A percentile compares a stretch with the other conserved stretches of the same genome.
These are phyloP conservation scores for Hagleromyces aurorensis DNA, from an alignment of 805 yeast genomes.

Conservation along the genomic window DNA sequence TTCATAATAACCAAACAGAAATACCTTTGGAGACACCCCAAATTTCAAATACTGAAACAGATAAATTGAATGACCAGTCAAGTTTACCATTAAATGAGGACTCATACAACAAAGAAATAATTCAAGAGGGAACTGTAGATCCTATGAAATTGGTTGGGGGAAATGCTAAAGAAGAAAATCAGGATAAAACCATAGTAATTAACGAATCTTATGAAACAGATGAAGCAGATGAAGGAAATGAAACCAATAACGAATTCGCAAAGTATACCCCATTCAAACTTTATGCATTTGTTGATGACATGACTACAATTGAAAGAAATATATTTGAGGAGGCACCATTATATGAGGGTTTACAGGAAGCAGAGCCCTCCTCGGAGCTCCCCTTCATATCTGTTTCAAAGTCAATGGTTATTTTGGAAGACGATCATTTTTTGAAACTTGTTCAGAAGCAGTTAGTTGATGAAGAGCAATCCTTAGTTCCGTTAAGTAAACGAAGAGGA, in stretches of 20 bases:
- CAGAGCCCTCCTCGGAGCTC: slow-evolving; percentile 26
- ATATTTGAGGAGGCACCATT: slow-evolving; percentile 31
- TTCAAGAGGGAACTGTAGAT: no score
- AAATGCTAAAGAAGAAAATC: no score
- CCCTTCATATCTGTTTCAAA: slow-evolving; percentile 56
- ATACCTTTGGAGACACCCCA: no score
- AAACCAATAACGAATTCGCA: slow-evolving; percentile 21
- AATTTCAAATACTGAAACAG: no score
- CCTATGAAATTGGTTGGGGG: no score
- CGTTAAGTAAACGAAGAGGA: slow-evolving; percentile 34
- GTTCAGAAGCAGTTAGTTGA: slow-evolving; percentile 44
- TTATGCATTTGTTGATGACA: slow-evolving; percentile 25
- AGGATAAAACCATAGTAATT: no score
- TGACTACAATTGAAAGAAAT: slow-evolving; percentile 29
- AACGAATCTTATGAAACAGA: no score
- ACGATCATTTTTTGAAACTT: slow-evolving; percentile 52
- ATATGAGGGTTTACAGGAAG: slow-evolving; percentile 24
- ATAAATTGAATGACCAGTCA: no score
- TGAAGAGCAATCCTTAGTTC: slow-evolving; percentile 32
- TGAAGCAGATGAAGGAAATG: slow-evolving; percentile 27
- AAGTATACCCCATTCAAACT: slow-evolving; percentile 27
- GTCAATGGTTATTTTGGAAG: slow-evolving; percentile 54
- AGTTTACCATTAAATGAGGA: no score
- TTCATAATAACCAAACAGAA: no score
- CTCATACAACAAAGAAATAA: no score